These are phyloP conservation scores for Trypanosoma lewisi DNA, from an alignment of 208 protist genomes.

Conservation along the genomic window DNA sequence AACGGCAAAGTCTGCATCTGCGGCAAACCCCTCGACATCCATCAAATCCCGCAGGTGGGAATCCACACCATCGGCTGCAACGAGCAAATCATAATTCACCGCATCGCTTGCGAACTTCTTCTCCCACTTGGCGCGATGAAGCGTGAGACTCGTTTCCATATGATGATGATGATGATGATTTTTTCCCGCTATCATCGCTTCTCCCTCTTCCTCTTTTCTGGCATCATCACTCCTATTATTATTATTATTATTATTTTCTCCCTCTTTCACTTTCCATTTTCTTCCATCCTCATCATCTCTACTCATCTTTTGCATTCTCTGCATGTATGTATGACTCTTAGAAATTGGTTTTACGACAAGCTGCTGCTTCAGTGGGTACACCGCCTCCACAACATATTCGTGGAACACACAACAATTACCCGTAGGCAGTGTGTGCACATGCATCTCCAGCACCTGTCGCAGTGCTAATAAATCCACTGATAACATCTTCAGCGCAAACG, in stretches of 20 bases:
- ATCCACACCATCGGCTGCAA: constrained; percentile 76
- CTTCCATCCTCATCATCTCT: background rate
- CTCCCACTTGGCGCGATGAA: constrained; percentile 74
- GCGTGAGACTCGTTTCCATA: constrained; percentile 65
- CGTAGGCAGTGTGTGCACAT: constrained; percentile 42
- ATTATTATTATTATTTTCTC: constrained; percentile 15
- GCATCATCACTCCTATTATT: constrained; percentile 1
- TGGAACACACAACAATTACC: constrained; percentile 75
- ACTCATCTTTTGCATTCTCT: background rate
- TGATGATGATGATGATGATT: background rate
- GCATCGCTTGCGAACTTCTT: constrained; percentile 60
- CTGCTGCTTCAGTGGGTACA: constrained; percentile 77
- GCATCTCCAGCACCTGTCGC: constrained; percentile 55
- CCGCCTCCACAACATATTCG: constrained; percentile 75
- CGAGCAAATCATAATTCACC: constrained; percentile 83
- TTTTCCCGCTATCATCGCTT: constrained; percentile 3
- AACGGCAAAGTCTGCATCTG: constrained; percentile 68
- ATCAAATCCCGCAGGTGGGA: constrained; percentile 78
- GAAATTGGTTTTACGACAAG: constrained; percentile 56
- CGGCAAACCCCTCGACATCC: constrained; percentile 82
- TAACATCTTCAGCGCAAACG: constrained; percentile 84
- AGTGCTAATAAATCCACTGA: constrained; percentile 64
- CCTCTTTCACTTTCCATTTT: constrained; percentile 14
- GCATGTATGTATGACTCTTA: constrained; percentile 26
- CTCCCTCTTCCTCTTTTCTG: constrained; percentile 3